Evolutionary conservation across 192 early-diverging fungal species (phyloP).

Genomic region (Cladochytrium replicatum): DNA sequence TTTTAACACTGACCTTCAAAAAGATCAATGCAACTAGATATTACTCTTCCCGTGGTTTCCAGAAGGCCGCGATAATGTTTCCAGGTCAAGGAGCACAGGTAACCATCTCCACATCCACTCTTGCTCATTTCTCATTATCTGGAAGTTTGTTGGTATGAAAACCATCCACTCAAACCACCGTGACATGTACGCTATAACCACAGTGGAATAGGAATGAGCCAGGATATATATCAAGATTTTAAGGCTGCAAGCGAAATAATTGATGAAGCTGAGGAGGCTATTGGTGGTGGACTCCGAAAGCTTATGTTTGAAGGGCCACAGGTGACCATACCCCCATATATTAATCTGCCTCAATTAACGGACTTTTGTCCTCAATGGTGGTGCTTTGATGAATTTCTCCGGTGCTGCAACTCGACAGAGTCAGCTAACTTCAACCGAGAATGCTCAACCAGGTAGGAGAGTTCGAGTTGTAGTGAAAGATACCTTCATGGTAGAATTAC

Average conservation of each 20-base stretch:
- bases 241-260: conserved; percentile 67
- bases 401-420: conserved; percentile 12
- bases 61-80: conserved; percentile 20
- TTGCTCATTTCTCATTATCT: neutral
- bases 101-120: neutral
- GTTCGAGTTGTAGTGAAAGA: neutral
- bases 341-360: conserved; percentile 1
- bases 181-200: conserved; percentile 50
- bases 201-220: conserved; percentile 94
- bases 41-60: no score
- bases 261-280: conserved; percentile 81
- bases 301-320: conserved; percentile 85
- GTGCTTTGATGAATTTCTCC: conserved; percentile 10
- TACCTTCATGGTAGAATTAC: conserved; percentile 1
- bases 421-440: conserved; percentile 51
- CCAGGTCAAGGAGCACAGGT: conserved; percentile 28
- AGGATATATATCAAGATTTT: conserved; percentile 70
- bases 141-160: conserved; percentile 10
- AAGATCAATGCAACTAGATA: no score
- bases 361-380: neutral
- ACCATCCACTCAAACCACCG: no score
- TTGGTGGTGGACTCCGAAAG: conserved; percentile 56
- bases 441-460: conserved; percentile 67
- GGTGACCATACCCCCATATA: conserved; percentile 19
- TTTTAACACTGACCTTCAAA: no score